phyloP scores from a whole-genome alignment of 2,329 filamentous ascomycete species.

The Aureobasidium melanogenum region DNA sequence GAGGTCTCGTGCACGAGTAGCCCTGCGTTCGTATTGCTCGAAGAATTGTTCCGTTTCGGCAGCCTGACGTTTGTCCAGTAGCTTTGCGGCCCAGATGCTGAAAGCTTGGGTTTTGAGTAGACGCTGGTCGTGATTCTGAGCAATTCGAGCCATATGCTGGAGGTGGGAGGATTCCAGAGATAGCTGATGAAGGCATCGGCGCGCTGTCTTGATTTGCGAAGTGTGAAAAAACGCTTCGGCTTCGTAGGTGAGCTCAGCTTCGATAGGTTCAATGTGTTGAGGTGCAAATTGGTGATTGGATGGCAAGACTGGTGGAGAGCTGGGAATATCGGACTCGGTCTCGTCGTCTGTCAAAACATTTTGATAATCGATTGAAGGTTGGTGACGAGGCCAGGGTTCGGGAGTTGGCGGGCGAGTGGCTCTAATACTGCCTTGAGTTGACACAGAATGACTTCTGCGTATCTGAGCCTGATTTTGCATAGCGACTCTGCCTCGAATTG shows the following conservation, averaged over 20 bases:
- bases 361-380: not conserved
- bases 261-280: not conserved
- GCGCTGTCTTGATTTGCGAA: conserved; percentile 17
- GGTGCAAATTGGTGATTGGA: not conserved
- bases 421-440: conserved; percentile 28
- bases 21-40: conserved; percentile 48
- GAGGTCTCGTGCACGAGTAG: conserved; percentile 54
- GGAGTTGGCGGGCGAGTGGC: conserved; percentile 15
- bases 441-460: conserved; percentile 22
- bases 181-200: conserved; percentile 38
- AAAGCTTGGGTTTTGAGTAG: conserved; percentile 46
- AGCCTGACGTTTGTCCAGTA: conserved; percentile 32
- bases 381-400: not conserved
- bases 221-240: conserved; percentile 9
- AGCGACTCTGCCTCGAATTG: not conserved
- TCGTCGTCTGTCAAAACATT: not conserved
- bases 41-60: conserved; percentile 46
- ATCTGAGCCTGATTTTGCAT: not conserved
- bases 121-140: conserved; percentile 34
- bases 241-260: not conserved
- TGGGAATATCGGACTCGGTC: not conserved
- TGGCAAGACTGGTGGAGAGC: not conserved
- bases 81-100: conserved; percentile 39
- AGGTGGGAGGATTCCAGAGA: conserved; percentile 27
- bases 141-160: conserved; percentile 36